Evolutionary conservation across 257 asterid genomes (phyloP).

Genomic region (Solanum piurae): DNA sequence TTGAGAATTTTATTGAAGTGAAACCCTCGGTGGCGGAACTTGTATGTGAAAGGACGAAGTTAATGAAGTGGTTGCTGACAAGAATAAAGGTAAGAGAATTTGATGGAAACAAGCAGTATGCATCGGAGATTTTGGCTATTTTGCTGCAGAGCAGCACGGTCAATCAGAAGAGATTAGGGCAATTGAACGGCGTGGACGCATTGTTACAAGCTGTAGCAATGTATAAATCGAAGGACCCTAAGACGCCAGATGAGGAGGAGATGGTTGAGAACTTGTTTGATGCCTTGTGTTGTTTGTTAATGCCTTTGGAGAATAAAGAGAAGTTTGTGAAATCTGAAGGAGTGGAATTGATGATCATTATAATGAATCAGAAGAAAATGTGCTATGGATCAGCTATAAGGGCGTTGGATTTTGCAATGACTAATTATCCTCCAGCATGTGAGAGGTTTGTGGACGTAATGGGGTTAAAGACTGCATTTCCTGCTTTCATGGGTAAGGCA

Average conservation of each 20-base stretch:
- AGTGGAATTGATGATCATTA: conserved; percentile 91
- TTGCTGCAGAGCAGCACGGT: conserved; percentile 66
- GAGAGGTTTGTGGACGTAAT: conserved; percentile 94
- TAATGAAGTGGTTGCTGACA: conserved; percentile 89
- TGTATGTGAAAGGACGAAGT: conserved; percentile 88
- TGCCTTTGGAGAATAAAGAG: conserved; percentile 99
- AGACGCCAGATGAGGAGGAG: conserved; percentile 89
- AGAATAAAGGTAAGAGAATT: conserved; percentile 73
- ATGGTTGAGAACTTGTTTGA: conserved; percentile 95
- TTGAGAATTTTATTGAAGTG: conserved; percentile 86
- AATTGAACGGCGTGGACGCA: conserved; percentile 92
- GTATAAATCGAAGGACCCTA: conserved; percentile 94
- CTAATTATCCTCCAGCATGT: conserved; percentile 93
- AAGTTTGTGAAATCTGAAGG: conserved; percentile 96
- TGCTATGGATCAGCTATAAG: conserved; percentile 89
- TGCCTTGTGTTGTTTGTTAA: conserved; percentile 80
- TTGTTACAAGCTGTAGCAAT: conserved; percentile 90
- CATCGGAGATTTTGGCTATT: conserved; percentile 88
- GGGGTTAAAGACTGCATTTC: conserved; percentile 98
- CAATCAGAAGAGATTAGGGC: conserved; percentile 89
- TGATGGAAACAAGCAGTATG: conserved; percentile 92
- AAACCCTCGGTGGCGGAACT: conserved; percentile 73
- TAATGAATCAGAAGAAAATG: conserved; percentile 92
- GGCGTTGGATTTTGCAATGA: conserved; percentile 91
- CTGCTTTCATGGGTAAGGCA: conserved; percentile 99